Base-by-base conservation (phyloP, 345 rosid genomes). In the Boechera stricta region DNA sequence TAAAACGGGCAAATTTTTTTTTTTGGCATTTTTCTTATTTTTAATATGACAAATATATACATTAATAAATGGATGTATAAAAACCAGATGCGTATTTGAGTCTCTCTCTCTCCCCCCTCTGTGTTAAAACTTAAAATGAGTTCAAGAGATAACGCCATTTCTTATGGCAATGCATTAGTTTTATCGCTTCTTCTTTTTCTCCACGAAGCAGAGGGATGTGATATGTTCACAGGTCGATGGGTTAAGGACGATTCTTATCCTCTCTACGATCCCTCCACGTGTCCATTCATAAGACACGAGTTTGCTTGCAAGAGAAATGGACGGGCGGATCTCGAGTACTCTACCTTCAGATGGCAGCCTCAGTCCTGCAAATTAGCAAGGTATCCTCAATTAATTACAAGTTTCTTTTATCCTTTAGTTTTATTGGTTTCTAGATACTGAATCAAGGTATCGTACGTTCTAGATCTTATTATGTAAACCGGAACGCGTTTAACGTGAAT, bases 291-390 rank as follows among this genome's bases (percentile, higher is more conserved):
- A 15, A 83, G 89, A 62, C 81, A 59, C 4, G 95, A 88, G 81
- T 93, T 89, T 79, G 52, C 53, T 60, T 91, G 97, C 82, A 76
- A 74, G 73, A 83, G 53, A 60, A 89, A 93, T 67, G 98, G 97
- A 64, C 89, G 96, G 45, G 88, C 88, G 3, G 98, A 93, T 81
- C 82, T 76, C 33, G 61, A 63, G 29, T 88, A 83, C 79, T 51
- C 92, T 48, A 45, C 81, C 6, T 91, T 88, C 76, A 76, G 88
- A 65, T 93, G 98, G 98, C 86, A 85, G 74, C 98, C 98, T 66
- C 81, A 54, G 5, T 67, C 18, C 71, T 93, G 98, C 82, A 71
- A 79, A 55, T 49, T 93, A 65, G 44, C 81, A 44, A 86, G 90
- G 93, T 91, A 64, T 31, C 67, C n/a, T n/a, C n/a, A n/a, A n/a